phyloP scores from a whole-genome alignment of 257 asterid species.

The Phtheirospermum japonicum region DNA sequence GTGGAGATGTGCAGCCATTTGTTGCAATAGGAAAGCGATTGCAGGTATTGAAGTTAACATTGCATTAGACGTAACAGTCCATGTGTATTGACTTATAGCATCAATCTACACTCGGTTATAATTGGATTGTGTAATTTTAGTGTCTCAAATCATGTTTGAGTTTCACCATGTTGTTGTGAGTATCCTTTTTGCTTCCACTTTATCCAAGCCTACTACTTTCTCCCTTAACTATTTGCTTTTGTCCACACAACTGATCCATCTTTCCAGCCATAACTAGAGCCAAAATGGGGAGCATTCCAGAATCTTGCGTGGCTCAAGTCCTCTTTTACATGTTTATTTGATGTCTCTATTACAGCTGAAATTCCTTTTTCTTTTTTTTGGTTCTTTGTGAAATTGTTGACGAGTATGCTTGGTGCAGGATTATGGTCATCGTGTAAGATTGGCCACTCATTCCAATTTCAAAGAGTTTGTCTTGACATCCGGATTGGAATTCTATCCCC shows the following conservation, averaged over 20 bases:
- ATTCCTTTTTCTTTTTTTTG: slow-evolving; percentile 12
- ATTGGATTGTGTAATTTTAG: slow-evolving; percentile 7
- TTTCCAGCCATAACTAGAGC: background rate
- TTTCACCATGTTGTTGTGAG: background rate
- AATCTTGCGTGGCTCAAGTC: background rate
- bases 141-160: slow-evolving; percentile 1
- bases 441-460: slow-evolving; percentile 95
- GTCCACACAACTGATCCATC: background rate
- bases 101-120: slow-evolving; percentile 1
- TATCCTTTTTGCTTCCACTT: slow-evolving; percentile 16
- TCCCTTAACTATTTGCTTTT: background rate
- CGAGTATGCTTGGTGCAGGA: slow-evolving; percentile 64
- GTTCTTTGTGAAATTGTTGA: slow-evolving; percentile 33
- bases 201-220: background rate
- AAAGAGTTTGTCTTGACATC: slow-evolving; percentile 93
- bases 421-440: slow-evolving; percentile 90
- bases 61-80: slow-evolving; percentile 21
- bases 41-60: slow-evolving; percentile 49
- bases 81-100: slow-evolving; percentile 14
- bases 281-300: background rate
- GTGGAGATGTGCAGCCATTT: slow-evolving; percentile 98
- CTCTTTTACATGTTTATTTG: slow-evolving; percentile 4
- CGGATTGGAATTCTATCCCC: slow-evolving; percentile 96
- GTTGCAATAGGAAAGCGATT: slow-evolving; percentile 83
- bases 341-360: slow-evolving; percentile 1